Evolutionary conservation across 2,329 filamentous ascomycete genomes (phyloP).

Genomic region (Fusarium virguliforme): DNA sequence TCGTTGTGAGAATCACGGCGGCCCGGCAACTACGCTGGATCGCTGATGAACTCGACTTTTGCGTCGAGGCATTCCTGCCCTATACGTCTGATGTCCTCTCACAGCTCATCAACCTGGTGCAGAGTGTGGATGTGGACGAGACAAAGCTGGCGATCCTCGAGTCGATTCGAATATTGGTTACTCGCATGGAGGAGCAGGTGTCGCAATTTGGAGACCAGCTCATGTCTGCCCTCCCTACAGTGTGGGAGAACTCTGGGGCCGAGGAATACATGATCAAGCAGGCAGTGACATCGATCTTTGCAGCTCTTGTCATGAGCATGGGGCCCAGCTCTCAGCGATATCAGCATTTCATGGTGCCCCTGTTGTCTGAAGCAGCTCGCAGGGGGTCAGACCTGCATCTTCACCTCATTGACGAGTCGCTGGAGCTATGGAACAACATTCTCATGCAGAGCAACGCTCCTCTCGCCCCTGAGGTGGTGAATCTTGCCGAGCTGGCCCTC

Average conservation of each 20-base stretch:
- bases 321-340: slow-evolving; percentile 83
- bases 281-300: slow-evolving; percentile 87
- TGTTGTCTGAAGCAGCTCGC: slow-evolving; percentile 85
- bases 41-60: slow-evolving; percentile 88
- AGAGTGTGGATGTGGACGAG: slow-evolving; percentile 85
- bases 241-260: slow-evolving; percentile 86
- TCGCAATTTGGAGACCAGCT: slow-evolving; percentile 82
- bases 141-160: slow-evolving; percentile 92
- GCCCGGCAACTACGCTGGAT: slow-evolving; percentile 87
- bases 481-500: slow-evolving; percentile 74
- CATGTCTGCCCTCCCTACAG: slow-evolving; percentile 81
- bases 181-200: slow-evolving; percentile 83
- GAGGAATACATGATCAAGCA: slow-evolving; percentile 96
- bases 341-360: slow-evolving; percentile 83
- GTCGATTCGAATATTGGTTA: slow-evolving; percentile 85
- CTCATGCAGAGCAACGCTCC: slow-evolving; percentile 76
- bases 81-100: slow-evolving; percentile 82
- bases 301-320: slow-evolving; percentile 89
- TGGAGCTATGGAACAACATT: slow-evolving; percentile 90
- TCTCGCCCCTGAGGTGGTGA: slow-evolving; percentile 73
- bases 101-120: slow-evolving; percentile 82
- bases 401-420: slow-evolving; percentile 90
- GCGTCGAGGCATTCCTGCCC: slow-evolving; percentile 80
- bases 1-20: slow-evolving; percentile 92
- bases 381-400: slow-evolving; percentile 81